Conservation (phyloP, 495 filamentous ascomycete genomes). For the Neurospora sp. region DNA sequence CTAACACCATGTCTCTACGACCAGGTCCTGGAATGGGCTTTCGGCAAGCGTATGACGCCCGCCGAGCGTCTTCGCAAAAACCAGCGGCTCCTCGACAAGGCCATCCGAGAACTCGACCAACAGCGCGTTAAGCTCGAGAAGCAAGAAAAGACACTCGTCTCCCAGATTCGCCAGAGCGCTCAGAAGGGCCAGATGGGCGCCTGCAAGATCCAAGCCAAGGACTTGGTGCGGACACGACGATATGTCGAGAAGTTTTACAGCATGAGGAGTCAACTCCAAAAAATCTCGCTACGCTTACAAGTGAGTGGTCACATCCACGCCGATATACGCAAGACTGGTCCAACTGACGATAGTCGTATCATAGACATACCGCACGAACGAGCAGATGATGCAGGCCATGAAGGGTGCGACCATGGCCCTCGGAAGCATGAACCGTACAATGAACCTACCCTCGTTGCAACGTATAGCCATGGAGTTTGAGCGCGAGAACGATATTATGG, state of each 20-base stretch:
- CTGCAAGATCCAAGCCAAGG: slow-evolving; percentile 95
- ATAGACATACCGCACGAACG: slow-evolving; percentile 90
- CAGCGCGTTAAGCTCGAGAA: slow-evolving; percentile 92
- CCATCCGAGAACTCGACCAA: slow-evolving; percentile 88
- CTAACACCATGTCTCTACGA: background rate
- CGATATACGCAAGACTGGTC: background rate
- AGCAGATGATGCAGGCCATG: slow-evolving; percentile 99
- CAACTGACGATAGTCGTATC: slow-evolving; percentile 3
- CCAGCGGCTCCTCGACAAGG: slow-evolving; percentile 91
- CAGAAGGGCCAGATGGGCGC: slow-evolving; percentile 96
- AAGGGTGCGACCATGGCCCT: slow-evolving; percentile 89
- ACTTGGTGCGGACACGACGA: slow-evolving; percentile 82
- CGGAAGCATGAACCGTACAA: slow-evolving; percentile 90
- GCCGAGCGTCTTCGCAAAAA: slow-evolving; percentile 94
- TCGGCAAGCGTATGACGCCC: slow-evolving; percentile 96
- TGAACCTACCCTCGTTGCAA: slow-evolving; percentile 93
- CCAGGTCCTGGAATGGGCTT: slow-evolving; percentile 95
- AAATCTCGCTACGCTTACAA: slow-evolving; percentile 90
- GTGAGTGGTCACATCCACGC: slow-evolving; percentile 31
- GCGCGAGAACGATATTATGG: slow-evolving; percentile 98
- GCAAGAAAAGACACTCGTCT: slow-evolving; percentile 92
- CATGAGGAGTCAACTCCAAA: slow-evolving; percentile 94
- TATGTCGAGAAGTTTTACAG: slow-evolving; percentile 98
- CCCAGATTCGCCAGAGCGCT: slow-evolving; percentile 94
- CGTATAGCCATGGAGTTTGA: slow-evolving; percentile 99